Evolutionary conservation across 2,329 filamentous ascomycete genomes (phyloP), one percentile per base, ranked within the genome.

Genomic region (Aspergillus fischeri): DNA sequence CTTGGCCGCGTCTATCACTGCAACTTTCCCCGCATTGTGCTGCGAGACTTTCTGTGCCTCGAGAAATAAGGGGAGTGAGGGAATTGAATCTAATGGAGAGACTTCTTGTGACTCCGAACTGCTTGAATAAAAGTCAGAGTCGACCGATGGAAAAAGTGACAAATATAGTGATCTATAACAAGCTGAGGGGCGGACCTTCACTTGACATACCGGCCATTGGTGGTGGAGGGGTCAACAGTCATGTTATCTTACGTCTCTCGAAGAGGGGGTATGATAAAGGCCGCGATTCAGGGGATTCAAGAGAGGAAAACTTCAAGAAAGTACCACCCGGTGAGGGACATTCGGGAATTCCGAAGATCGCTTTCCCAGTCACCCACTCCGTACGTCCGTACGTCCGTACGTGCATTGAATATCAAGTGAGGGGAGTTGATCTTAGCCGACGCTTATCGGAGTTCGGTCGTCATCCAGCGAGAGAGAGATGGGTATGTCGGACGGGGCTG

Each of bases 61-160:
- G 25, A 72, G 57, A 55, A 78, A 77, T 21, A 77, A 62, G 32
- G 75, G 75, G 10, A 77, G 63, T 8, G 72, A 72, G 8, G 74
- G 73, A 47, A 77, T 63, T 4, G 71, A 69, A 45, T 69, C 60
- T 48, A 62, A 48, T 20, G 51, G 52, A 42, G 59, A 53, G 27
- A 20, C n/a, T 27, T 41, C 21, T 11, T 57, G 41, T 27, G 28
- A 20, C 20, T 38, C 11, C n/a, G 32, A 24, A 38, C 45, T 35
- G 35, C 41, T 29, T 44, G 35, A 20, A 20, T 27, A 74, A 62
- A 45, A 17, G 14, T 38, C 32, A 38, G 32, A 38, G 14, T 6
- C 32, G 2, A 6, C 5, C 32, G 7, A 10, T 20, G 10, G 42
- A 24, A 8, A 21, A 9, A 21, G 42, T 45, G 8, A 21, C 3